Evolutionary conservation across 345 rosid species (phyloP), one percentile per base, ranked within the genome.

Genomic region (Gossypium arboreum): DNA sequence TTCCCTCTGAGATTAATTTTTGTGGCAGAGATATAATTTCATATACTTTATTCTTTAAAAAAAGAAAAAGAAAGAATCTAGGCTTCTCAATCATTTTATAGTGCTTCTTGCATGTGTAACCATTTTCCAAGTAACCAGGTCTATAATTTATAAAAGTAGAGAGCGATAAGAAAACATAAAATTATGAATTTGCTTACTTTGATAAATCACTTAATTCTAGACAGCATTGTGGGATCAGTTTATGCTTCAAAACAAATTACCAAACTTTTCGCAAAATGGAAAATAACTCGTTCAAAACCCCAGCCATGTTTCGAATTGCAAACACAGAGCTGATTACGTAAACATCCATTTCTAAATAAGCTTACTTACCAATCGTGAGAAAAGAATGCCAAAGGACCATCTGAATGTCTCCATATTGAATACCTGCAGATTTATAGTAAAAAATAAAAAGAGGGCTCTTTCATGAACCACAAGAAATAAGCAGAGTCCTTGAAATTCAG

Each of bases 321-420:
- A 12, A 45, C 7, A 64, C 15, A 18, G 51, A 15, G 51, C 18
- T 29, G 50, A 62, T 62, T 20, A 17, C 8, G 45, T 43, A 39
- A 71, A 12, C 44, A 75, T 11, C 52, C 57, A 43, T 39, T n/a
- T 22, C 18, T 39, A 50, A 22, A 44, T 27, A 81, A 76, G 12
- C 55, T 70, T 22, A 64, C 97, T 85, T 84, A 94, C 98, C 96
- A 94, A 86, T 65, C 98, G 93, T 47, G 98, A 94, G 87, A 94
- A 92, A 54, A 94, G 89, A 76, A 94, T 94, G 64, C 98, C 98
- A 66, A 94, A 92, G 60, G 98, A 92, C 98, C 98, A 94, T 77
- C 76, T 92, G 90, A 94, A 94, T 16, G 93, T 88, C 79, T 92
- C 97, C 63, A 89, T 74, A 80, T 94, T 94, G 83, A 88, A 94